These are phyloP conservation scores for Athelia sp. DNA, from an alignment of 1,284 basidiomycete species.

Conservation along the genomic window DNA sequence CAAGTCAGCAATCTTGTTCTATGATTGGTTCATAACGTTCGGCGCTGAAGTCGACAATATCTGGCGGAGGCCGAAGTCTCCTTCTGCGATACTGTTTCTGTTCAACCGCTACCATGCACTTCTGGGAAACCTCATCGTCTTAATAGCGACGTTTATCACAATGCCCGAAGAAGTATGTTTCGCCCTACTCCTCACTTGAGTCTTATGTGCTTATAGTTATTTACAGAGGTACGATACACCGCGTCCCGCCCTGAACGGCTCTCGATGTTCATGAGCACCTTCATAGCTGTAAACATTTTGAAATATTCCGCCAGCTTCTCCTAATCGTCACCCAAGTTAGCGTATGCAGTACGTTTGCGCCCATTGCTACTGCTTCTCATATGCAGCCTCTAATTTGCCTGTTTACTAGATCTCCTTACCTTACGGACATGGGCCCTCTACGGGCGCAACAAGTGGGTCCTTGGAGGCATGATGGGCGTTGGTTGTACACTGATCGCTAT, in stretches of 20 bases:
- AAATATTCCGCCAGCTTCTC: background rate
- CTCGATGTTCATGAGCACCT: background rate
- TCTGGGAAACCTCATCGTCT: background rate
- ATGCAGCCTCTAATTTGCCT: background rate
- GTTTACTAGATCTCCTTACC: background rate
- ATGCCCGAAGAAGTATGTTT: background rate
- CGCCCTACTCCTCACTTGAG: background rate
- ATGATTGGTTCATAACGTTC: conserved; percentile 6
- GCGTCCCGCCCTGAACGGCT: no score
- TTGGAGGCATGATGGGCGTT: background rate
- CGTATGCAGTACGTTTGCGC: background rate
- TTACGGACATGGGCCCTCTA: conserved; percentile 1
- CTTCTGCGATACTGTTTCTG: conserved; percentile 1
- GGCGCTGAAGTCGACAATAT: conserved; percentile 3
- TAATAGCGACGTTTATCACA: background rate
- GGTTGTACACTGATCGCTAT: background rate
- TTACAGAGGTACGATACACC: background rate
- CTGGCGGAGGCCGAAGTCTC: conserved; percentile 2
- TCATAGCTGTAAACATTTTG: background rate
- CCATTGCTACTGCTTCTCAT: background rate
- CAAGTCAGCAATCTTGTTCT: conserved; percentile 5
- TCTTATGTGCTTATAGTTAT: background rate
- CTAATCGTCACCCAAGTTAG: background rate
- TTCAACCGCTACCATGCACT: conserved; percentile 4
- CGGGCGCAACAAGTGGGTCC: background rate